Evolutionary conservation across 2,329 filamentous ascomycete genomes (phyloP).

Genomic region (Calonectria pteridis): DNA sequence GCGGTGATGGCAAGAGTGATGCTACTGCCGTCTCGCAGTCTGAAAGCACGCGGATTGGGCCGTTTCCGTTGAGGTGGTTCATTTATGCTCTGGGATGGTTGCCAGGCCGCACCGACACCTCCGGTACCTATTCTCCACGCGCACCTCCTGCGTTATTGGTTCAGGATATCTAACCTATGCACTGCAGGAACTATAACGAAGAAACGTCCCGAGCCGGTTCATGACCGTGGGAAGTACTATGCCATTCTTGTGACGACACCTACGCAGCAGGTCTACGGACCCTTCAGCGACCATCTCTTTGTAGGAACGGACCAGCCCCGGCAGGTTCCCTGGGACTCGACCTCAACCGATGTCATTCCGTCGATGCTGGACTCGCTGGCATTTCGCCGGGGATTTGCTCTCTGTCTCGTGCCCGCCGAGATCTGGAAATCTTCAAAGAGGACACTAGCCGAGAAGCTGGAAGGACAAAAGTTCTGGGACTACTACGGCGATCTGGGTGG

Average conservation of each 20-base stretch:
- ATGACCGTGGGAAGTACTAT: not conserved
- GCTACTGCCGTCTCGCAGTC: not conserved
- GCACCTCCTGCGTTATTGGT: too few species aligned
- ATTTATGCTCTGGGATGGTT: not conserved
- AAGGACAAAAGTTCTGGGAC: conserved; percentile 17
- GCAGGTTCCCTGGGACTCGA: not conserved
- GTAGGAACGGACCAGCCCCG: not conserved
- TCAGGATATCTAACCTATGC: not conserved
- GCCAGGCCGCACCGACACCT: not conserved
- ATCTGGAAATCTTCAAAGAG: conserved; percentile 14
- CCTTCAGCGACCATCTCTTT: conserved; percentile 16
- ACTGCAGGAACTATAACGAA: not conserved
- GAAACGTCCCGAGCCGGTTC: not conserved
- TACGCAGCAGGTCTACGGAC: conserved; percentile 11
- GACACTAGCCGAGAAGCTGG: conserved; percentile 5
- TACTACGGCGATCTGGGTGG: not conserved
- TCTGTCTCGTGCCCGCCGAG: conserved; percentile 8
- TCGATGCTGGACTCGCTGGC: conserved; percentile 9
- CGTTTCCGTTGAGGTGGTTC: not conserved
- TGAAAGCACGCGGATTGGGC: not conserved
- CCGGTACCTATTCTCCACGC: not conserved
- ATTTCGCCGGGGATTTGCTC: conserved; percentile 17
- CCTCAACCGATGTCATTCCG: not conserved
- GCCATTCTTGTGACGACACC: conserved; percentile 15
- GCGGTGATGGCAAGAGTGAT: not conserved